Evolutionary conservation across 148 eudicot species (phyloP).

Genomic region (Hydrangea macrophylla): DNA sequence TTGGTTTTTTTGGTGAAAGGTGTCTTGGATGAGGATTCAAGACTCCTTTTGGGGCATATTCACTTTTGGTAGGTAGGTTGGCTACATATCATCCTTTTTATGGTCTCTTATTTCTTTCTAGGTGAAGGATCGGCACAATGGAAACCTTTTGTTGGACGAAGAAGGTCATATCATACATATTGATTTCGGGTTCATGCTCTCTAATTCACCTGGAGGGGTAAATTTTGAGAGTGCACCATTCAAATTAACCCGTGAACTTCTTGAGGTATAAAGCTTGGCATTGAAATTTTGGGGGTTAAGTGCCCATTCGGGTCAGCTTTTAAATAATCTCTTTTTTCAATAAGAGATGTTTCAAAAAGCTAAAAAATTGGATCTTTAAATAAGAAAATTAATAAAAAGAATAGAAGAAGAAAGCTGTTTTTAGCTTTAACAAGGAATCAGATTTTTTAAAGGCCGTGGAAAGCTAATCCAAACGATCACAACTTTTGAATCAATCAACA

Average conservation of each 20-base stretch:
- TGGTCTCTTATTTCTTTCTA: conserved; percentile 18
- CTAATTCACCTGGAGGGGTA: conserved; percentile 98
- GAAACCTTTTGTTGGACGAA: conserved; percentile 94
- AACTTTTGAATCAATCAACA: too few relatives aligned
- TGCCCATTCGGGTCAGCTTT: too few relatives aligned
- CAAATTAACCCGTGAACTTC: conserved; percentile 97
- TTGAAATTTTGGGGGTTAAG: neutral
- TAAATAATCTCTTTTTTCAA: too few relatives aligned
- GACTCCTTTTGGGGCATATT: neutral
- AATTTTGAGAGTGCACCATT: conserved; percentile 99
- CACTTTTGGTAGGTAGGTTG: neutral
- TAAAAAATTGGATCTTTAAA: too few relatives aligned
- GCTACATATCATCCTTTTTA: neutral
- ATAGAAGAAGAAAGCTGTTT: too few relatives aligned
- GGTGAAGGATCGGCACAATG: conserved; percentile 99
- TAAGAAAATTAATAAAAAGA: too few relatives aligned
- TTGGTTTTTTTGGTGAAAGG: neutral
- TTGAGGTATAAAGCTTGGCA: conserved; percentile 54
- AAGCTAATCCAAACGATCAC: too few relatives aligned
- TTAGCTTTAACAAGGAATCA: too few relatives aligned
- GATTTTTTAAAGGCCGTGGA: too few relatives aligned
- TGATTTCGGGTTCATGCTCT: conserved; percentile 98
- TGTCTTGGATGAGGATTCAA: neutral
- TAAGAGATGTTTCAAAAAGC: too few relatives aligned
- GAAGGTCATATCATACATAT: conserved; percentile 99